A percentile compares a stretch with the other conserved stretches of the same genome.
Conservation (phyloP, 441 rosid genomes). For the Brassica hybrid region DNA sequence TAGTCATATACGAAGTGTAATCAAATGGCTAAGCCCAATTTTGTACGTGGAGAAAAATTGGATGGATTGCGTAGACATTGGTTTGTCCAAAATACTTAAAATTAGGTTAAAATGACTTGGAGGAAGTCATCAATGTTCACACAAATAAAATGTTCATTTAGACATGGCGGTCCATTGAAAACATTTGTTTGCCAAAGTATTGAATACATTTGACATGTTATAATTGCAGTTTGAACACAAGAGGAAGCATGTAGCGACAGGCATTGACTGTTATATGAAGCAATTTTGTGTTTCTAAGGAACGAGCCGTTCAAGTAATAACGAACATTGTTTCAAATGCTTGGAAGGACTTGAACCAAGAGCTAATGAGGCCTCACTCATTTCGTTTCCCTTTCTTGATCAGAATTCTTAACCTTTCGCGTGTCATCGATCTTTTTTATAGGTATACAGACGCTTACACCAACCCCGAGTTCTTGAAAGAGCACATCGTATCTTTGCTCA, state of each 20-base stretch:
- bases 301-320: background rate
- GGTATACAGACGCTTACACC: background rate
- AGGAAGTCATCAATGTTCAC: background rate
- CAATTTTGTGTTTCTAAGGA: background rate
- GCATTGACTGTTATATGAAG: background rate
- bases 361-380: constrained; percentile 5
- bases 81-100: background rate
- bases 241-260: background rate
- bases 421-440: background rate
- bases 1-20: background rate
- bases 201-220: background rate
- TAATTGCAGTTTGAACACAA: constrained; percentile 1
- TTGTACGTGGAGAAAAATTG: background rate
- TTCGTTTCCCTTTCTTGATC: background rate
- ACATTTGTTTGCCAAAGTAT: background rate
- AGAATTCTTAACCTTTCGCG: background rate
- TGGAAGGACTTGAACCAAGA: background rate
- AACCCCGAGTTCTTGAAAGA: constrained; percentile 1
- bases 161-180: background rate
- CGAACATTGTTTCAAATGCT: background rate
- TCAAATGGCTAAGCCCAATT: background rate
- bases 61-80: background rate
- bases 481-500: background rate
- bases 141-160: background rate
- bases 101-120: background rate